Evolutionary conservation across 2,329 filamentous ascomycete genomes (phyloP), one percentile per base, ranked within the genome.

Genomic region (Ceratocystis variospora): DNA sequence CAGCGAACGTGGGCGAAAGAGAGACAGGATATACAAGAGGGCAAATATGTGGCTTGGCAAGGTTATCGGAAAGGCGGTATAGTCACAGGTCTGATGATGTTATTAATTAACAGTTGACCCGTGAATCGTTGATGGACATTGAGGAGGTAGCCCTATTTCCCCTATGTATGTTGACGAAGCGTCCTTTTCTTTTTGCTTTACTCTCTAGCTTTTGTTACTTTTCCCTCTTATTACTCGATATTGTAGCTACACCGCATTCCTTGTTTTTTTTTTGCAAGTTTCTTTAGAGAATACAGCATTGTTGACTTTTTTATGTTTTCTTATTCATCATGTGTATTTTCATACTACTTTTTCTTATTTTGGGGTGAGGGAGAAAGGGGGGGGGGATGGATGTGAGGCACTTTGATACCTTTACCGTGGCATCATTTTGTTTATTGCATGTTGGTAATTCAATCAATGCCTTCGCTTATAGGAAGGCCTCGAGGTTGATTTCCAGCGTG

Each of bases 401-500:
- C 66, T 68, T 66, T 50, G n/a, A 41, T 59, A 19, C 25, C 66
- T 67, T 25, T 12, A 53, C 19, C 64, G 57, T 62, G 59, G 2
- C 17, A 62, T 46, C 7, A 46, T 44, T 44, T 33, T 63, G 28
- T 33, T 63, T 2, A 12, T 46, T 50, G 33, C 22, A 44, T 53
- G 17, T 48, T 33, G 8, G n/a, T 6, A 19, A 17, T 28, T 17
- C n/a, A 62, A 45, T 15, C 33, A 64, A 66, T 61, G 57, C 62
- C 10, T 41, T 41, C 59, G 64, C 73, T 75, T 80, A 96, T 78
- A 96, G 80, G 82, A 99, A 95, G 70, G 89, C 84, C 77, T 97
- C 93, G 41, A 97, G 83, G 77, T 97, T 96, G 74, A 99, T 83
- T 80, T 99, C 94, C 71, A 99, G 78, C 55, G 90, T 91, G 78